Conservation (phyloP, 2,329 filamentous ascomycete species). For the Colletotrichum graminicola region DNA sequence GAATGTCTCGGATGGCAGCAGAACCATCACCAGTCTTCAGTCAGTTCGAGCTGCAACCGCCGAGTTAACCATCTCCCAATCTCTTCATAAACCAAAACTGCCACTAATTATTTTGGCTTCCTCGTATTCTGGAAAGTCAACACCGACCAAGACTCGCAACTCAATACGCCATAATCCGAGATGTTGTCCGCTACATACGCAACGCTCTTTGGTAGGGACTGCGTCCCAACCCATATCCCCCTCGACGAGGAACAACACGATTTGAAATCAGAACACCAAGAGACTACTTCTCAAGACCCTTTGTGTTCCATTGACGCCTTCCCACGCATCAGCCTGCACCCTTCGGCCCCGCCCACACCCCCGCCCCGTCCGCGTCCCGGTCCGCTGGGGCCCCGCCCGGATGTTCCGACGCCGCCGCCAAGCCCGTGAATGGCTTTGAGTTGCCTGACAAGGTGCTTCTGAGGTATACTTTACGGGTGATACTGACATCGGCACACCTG, state of each 20-base stretch:
- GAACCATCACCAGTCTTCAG: background rate
- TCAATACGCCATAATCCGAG: background rate
- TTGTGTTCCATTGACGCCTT: background rate
- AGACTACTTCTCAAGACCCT: background rate
- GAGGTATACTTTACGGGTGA: no score
- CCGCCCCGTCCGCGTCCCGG: conserved; percentile 6
- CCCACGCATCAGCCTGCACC: background rate
- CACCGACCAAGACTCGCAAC: background rate
- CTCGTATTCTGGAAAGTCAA: background rate
- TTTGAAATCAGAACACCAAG: background rate
- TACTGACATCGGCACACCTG: background rate
- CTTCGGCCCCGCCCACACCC: conserved; percentile 23
- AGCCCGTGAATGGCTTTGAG: background rate
- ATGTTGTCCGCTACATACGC: conserved; percentile 18
- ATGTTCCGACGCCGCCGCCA: conserved; percentile 15
- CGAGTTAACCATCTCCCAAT: background rate
- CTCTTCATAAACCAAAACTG: background rate
- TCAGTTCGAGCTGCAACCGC: background rate
- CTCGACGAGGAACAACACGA: background rate
- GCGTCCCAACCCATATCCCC: background rate
- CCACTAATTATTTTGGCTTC: background rate
- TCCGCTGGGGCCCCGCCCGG: conserved; percentile 3
- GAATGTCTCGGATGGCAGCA: conserved; percentile 26
- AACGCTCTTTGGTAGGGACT: background rate
- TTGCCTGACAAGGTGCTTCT: no score